Evolutionary conservation across 2,329 filamentous ascomycete species (phyloP), one percentile per base, ranked within the genome.

Genomic region (Pseudogymnoascus sp.): DNA sequence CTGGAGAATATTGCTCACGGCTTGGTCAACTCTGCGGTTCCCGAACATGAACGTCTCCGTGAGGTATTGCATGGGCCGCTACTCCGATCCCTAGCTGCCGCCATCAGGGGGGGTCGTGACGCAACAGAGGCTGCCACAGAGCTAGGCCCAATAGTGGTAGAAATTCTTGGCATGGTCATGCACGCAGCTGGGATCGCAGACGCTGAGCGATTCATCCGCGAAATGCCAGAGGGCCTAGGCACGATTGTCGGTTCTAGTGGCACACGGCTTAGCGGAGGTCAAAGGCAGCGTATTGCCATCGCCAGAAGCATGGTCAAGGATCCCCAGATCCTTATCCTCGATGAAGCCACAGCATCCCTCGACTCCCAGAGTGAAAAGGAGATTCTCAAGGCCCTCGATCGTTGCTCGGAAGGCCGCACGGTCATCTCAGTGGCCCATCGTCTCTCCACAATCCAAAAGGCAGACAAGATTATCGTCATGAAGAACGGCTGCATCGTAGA

Each of bases 361-460:
- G 93, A 97, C 77, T 96, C 96, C 75, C 88, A 88, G 7, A 97
- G 93, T 4, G 93, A 97, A 71, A 93, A 97, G 75, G 90, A 89
- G 69, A 96, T 93, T 0, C 91, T 97, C 65, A 87, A 91, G 26
- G 50, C 50, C 50, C 50, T 57, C n/a, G 50, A 57, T 8, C 78
- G 36, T 88, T 96, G 74, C 83, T 96, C 70, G 87, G 86, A 67
- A 82, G 76, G 96, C 77, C 87, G 90, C 31, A 97, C 93, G 0
- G 96, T 95, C 65, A 89, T 97, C 72, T 96, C 93, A 0, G 96
- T 97, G 70, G 93, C 93, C 0, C 93, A 97, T 75, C 85, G 93
- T 19, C 80, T 97, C 67, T 90, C 96, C 73, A 97, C 92, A 0
- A 96, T 97, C 74, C 91, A 93, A 35, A 93, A 96, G 73, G 96